Conservation (phyloP, 2,329 filamentous ascomycete species). For the Exutisphaerella laricina region DNA sequence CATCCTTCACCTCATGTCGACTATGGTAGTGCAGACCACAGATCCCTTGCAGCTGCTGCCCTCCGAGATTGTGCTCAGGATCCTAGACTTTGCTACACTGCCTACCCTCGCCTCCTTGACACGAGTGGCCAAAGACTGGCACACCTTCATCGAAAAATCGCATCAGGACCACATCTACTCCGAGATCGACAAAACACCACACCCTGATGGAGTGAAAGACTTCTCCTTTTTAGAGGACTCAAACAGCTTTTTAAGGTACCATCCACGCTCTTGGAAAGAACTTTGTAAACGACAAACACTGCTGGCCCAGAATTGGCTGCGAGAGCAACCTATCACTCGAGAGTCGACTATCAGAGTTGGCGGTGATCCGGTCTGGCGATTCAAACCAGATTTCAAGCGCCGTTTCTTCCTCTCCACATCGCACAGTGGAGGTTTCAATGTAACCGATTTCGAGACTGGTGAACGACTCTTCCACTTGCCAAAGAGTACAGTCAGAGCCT, state of each 20-base stretch:
- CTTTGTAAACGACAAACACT: slow-evolving; percentile 40
- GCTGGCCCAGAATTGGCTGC: slow-evolving; percentile 38
- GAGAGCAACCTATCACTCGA: slow-evolving; percentile 31
- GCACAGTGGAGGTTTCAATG: slow-evolving; percentile 42
- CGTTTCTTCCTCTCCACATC: slow-evolving; percentile 44
- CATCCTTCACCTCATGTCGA: too few species aligned
- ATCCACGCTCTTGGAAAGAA: slow-evolving; percentile 40
- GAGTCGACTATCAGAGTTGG: slow-evolving; percentile 41
- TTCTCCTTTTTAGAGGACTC: slow-evolving; percentile 29
- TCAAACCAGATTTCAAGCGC: slow-evolving; percentile 44
- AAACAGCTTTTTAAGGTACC: slow-evolving; percentile 31
- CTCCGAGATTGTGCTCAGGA: slow-evolving; percentile 38
- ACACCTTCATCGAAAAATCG: slow-evolving; percentile 39
- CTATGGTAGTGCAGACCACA: neutral
- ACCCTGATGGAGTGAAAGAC: slow-evolving; percentile 28
- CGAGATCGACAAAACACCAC: slow-evolving; percentile 30
- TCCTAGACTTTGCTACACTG: slow-evolving; percentile 37
- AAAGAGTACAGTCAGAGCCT: slow-evolving; percentile 34
- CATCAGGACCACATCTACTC: slow-evolving; percentile 41
- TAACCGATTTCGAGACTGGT: slow-evolving; percentile 45
- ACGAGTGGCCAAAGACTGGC: slow-evolving; percentile 35
- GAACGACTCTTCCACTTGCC: slow-evolving; percentile 35
- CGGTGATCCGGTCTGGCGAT: slow-evolving; percentile 42
- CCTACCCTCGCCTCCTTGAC: slow-evolving; percentile 36
- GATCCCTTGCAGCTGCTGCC: slow-evolving; percentile 32